Evolutionary conservation across 768 basidiomycete species (phyloP), one percentile per base, ranked within the genome.

Genomic region (Pleurotus ostreatus): DNA sequence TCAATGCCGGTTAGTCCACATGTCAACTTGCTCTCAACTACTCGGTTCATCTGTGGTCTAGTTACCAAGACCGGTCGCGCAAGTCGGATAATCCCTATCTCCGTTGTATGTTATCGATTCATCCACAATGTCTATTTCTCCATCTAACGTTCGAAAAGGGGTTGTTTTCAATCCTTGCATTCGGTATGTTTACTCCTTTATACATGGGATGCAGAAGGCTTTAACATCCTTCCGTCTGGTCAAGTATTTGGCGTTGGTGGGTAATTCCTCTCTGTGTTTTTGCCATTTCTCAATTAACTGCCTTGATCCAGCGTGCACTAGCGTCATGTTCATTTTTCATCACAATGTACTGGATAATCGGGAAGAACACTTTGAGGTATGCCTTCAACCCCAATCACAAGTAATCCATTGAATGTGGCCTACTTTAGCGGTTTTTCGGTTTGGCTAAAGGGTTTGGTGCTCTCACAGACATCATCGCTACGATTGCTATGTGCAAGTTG

Each of bases 381-480:
- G 65, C 61, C 34, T 34, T 37, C 39, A 22, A 30, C 5, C 13
- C 13, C 47, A 9, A 7, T 26, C 23, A n/a, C 18, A 20, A 20
- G 20, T 20, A 20, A 20, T 20, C 20, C 20, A 20, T 20, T 20
- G 20, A 20, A 20, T 20, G 20, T 20, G 20, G 20, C 20, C 20
- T 20, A 20, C 20, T 20, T 20, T 20, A 78, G 76, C 63, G 76
- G 5, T 73, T 75, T 59, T 76, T 77, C 49, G 76, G 76, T 4
- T 41, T 79, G 2, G 72, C 74, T 1, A 78, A 78, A 61, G 77
- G 74, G 13, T 76, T 77, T 55, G 73, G 71, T 38, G 72, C 76
- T 13, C 46, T 72, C 0, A 74, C 76, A 2, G 78, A 79, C 56
- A 66, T 79, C 18, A 40, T 77, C 8, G 77, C 78, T 0, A 79